Base-by-base conservation (phyloP, 208 protist genomes). In the Trypanosoma scelopori region DNA sequence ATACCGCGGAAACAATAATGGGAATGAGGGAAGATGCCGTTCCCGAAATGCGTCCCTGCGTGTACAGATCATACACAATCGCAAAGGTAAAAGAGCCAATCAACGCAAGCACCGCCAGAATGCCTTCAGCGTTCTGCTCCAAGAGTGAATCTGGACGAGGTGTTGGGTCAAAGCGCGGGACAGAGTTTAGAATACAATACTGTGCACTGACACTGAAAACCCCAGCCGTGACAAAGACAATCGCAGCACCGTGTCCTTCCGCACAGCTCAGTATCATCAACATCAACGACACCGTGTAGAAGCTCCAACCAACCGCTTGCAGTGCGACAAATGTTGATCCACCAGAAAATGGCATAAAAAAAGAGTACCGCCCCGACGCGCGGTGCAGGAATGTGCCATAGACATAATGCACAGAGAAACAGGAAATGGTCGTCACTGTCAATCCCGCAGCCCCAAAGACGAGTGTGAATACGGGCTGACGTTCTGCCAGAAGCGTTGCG, bases 321-420 rank as follows among this genome's bases (percentile, higher is more conserved):
- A 77, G 58, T 15, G 74, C 41, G 1, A 91, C 76, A 71, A 91
- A 93, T 1, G 39, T 58, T 2, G 65, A 39, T 6, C 87, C 87
- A 37, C 84, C 88, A 1, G 61, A 72, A 55, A 91, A 92, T 3
- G 88, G 84, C 85, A 92, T 94, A 72, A 89, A 88, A 59, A 78
- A 77, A 12, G 56, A 67, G 60, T 87, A 91, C 18, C 49, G 32
- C 4, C 71, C 73, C 1, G 76, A 79, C 23, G 52, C 68, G 20
- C 65, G 55, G 62, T 93, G 84, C 56, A 89, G 47, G 39, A 76
- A 78, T 3, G 49, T 71, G 25, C 87, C 87, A 58, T 88, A 89
- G 9, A 88, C 59, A 55, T 66, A 78, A 39, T 93, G 87, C 35
- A 84, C 53, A 32, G 76, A 76, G 27, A 76, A 65, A 68, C 81